These are phyloP conservation scores for Myxozyma udenii DNA, from an alignment of 805 yeast species.

Conservation along the genomic window DNA sequence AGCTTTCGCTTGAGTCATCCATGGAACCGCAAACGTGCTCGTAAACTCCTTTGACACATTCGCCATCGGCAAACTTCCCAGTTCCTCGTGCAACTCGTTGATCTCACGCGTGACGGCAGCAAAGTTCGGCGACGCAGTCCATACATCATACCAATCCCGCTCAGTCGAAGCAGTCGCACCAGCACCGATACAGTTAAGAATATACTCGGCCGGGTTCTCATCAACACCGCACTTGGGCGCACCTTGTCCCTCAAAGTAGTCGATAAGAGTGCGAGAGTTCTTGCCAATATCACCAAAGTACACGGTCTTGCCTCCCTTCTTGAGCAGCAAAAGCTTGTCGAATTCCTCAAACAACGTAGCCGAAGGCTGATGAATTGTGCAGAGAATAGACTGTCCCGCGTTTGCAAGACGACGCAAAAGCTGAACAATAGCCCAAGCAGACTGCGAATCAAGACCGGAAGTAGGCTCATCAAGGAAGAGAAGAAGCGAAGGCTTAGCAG, in stretches of 20 bases:
- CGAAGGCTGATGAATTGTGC: constrained; percentile 78
- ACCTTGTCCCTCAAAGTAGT: constrained; percentile 69
- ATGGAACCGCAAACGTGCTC: constrained; percentile 47
- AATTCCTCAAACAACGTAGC: constrained; percentile 65
- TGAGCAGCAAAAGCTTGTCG: constrained; percentile 62
- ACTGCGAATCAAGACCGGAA: constrained; percentile 60
- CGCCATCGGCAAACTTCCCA: constrained; percentile 29
- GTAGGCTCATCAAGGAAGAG: constrained; percentile 68
- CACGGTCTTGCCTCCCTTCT: constrained; percentile 75
- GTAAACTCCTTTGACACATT: constrained; percentile 30
- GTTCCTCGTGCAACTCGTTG: constrained; percentile 38
- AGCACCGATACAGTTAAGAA: constrained; percentile 72
- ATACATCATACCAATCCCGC: constrained; percentile 62
- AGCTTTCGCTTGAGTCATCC: constrained; percentile 44
- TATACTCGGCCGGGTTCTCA: constrained; percentile 76
- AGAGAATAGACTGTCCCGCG: constrained; percentile 70
- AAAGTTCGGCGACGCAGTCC: constrained; percentile 52
- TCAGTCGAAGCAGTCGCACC: constrained; percentile 65
- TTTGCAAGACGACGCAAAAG: constrained; percentile 63
- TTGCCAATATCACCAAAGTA: constrained; percentile 79
- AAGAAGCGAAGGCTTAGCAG: constrained; percentile 62
- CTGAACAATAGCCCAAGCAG: constrained; percentile 69
- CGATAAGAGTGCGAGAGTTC: constrained; percentile 54
- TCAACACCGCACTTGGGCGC: constrained; percentile 59
- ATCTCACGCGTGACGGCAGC: constrained; percentile 38